Evolutionary conservation across 441 rosid species (phyloP).

Genomic region (Omphalea diandra): DNA sequence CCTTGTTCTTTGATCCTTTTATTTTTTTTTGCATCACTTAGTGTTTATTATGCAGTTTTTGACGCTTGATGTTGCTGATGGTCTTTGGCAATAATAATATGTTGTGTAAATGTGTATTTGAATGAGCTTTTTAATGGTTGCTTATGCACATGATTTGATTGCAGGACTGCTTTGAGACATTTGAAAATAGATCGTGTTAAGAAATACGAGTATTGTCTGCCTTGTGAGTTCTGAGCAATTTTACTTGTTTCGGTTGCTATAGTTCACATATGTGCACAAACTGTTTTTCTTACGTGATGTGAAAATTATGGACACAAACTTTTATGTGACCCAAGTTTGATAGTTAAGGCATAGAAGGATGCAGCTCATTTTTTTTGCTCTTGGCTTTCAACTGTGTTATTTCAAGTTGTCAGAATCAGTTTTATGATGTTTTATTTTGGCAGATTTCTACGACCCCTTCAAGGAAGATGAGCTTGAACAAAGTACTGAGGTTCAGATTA

Average conservation of each 20-base stretch:
- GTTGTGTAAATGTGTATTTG: conserved; percentile 1
- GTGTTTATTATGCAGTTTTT: background rate
- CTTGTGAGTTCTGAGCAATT: conserved; percentile 65
- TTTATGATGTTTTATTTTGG: conserved; percentile 20
- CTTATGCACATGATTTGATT: conserved; percentile 25
- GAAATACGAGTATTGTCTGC: conserved; percentile 89
- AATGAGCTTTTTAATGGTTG: background rate
- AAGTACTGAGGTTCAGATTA: conserved; percentile 73
- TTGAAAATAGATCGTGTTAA: conserved; percentile 85
- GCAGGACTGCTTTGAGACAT: conserved; percentile 88
- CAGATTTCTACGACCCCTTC: conserved; percentile 90
- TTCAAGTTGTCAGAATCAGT: background rate
- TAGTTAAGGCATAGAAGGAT: background rate
- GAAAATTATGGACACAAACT: background rate
- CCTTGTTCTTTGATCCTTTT: background rate
- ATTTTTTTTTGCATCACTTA: background rate
- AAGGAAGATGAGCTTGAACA: conserved; percentile 89
- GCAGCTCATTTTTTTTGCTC: background rate
- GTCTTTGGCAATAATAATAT: background rate
- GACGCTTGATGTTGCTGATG: background rate
- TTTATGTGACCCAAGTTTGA: background rate
- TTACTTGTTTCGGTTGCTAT: conserved; percentile 17
- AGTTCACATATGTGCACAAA: background rate
- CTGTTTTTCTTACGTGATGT: background rate
- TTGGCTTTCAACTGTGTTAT: background rate